Conservation (phyloP, 371 early-diverging fungal species). For the Conidiobolus incongruus region DNA sequence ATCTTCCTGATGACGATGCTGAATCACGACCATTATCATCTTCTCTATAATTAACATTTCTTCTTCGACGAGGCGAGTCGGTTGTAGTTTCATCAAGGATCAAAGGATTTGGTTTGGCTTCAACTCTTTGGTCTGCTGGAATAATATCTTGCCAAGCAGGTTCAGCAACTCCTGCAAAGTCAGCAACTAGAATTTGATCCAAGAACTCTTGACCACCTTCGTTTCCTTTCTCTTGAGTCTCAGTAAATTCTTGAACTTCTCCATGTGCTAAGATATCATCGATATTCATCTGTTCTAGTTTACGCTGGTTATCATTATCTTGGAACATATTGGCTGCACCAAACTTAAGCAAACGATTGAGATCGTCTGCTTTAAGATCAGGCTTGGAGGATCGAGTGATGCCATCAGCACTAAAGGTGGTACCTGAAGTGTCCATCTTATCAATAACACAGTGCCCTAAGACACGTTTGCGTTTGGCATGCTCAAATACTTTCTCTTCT, state of each 20-base stretch:
- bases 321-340: slow-evolving; percentile 92
- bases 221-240: slow-evolving; percentile 27
- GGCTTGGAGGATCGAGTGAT: slow-evolving; percentile 22
- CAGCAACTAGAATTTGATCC: slow-evolving; percentile 82
- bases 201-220: slow-evolving; percentile 76
- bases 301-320: slow-evolving; percentile 40
- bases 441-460: slow-evolving; percentile 94
- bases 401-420: slow-evolving; percentile 27
- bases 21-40: slow-evolving; percentile 6
- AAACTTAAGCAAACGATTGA: slow-evolving; percentile 95
- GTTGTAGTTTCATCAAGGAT: slow-evolving; percentile 9
- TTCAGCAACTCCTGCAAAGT: slow-evolving; percentile 57
- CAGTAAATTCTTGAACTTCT: slow-evolving; percentile 68
- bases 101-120: slow-evolving; percentile 12
- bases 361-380: slow-evolving; percentile 74
- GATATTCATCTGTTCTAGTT: slow-evolving; percentile 77
- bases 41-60: slow-evolving; percentile 5
- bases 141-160: slow-evolving; percentile 91
- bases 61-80: slow-evolving; percentile 7
- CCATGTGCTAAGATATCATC: slow-evolving; percentile 89
- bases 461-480: slow-evolving; percentile 96
- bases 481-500: slow-evolving; percentile 95
- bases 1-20: slow-evolving; percentile 5
- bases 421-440: slow-evolving; percentile 92
- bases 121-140: slow-evolving; percentile 53